Evolutionary conservation across 2,329 filamentous ascomycete species (phyloP).

Genomic region (Sclerotinia sclerotiorum): DNA sequence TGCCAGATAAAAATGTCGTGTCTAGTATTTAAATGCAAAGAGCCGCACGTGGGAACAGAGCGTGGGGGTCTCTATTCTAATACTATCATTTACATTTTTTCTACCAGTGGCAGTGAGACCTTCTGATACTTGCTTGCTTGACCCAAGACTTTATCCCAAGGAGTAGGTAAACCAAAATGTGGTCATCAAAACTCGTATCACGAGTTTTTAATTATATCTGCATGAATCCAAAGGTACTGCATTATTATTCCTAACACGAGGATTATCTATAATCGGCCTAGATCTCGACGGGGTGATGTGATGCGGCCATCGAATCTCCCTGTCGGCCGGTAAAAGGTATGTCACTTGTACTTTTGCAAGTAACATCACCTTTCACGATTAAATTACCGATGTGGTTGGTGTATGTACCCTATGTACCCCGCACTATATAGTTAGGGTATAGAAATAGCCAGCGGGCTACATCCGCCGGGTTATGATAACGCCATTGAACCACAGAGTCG

Average conservation of each 20-base stretch:
- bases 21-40: neutral
- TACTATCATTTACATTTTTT: neutral
- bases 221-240: neutral
- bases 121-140: slow-evolving; percentile 2
- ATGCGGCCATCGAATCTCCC: slow-evolving; percentile 2
- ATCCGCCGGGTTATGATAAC: neutral
- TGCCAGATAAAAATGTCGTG: slow-evolving; percentile 4
- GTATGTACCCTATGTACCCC: neutral
- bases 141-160: neutral
- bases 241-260: neutral
- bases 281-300: slow-evolving; percentile 19
- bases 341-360: slow-evolving; percentile 6
- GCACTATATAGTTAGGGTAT: neutral
- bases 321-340: slow-evolving; percentile 10
- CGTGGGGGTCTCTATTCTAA: slow-evolving; percentile 4
- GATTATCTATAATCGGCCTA: slow-evolving; percentile 15
- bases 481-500: neutral
- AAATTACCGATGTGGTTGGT: neutral
- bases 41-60: neutral
- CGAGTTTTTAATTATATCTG: neutral
- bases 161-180: neutral
- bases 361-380: neutral
- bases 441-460: neutral
- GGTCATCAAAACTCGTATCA: neutral
- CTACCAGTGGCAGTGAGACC: neutral